These are phyloP conservation scores for Phytophthora ramorum DNA, from an alignment of 352 stramenopile genomes.

Conservation along the genomic window DNA sequence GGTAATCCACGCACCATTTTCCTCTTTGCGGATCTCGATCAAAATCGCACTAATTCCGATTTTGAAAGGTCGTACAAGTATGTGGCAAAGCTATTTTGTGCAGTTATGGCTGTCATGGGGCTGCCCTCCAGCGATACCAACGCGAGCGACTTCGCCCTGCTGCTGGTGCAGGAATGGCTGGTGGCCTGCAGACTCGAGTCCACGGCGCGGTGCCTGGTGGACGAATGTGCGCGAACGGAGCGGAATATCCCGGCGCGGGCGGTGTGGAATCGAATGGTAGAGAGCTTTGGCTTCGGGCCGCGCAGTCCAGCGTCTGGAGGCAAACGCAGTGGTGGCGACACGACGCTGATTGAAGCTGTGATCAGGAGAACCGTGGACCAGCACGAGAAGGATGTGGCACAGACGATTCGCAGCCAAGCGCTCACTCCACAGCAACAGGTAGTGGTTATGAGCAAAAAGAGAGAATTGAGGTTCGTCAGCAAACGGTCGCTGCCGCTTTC, in stretches of 20 bases:
- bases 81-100: background rate
- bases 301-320: slow-evolving; percentile 20
- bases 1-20: slow-evolving; percentile 15
- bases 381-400: slow-evolving; percentile 29
- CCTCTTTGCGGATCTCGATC: background rate
- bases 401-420: slow-evolving; percentile 30
- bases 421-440: slow-evolving; percentile 35
- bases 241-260: slow-evolving; percentile 21
- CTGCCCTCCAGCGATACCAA: slow-evolving; percentile 3
- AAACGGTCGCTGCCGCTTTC: slow-evolving; percentile 37
- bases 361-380: slow-evolving; percentile 20
- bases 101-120: slow-evolving; percentile 17
- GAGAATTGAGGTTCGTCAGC: slow-evolving; percentile 35
- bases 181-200: slow-evolving; percentile 31
- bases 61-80: background rate
- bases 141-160: slow-evolving; percentile 20
- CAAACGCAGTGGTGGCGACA: slow-evolving; percentile 14
- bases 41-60: slow-evolving; percentile 9
- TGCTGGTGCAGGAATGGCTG: slow-evolving; percentile 65
- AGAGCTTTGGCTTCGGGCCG: slow-evolving; percentile 21
- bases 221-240: slow-evolving; percentile 41
- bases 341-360: slow-evolving; percentile 25
- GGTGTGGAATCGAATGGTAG: slow-evolving; percentile 32
- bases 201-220: slow-evolving; percentile 47
- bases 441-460: slow-evolving; percentile 51